A percentile compares a stretch with the other conserved stretches of the same genome.
phyloP scores from a whole-genome alignment of 106 monocot genomes.

The Amphibolis antarctica region DNA sequence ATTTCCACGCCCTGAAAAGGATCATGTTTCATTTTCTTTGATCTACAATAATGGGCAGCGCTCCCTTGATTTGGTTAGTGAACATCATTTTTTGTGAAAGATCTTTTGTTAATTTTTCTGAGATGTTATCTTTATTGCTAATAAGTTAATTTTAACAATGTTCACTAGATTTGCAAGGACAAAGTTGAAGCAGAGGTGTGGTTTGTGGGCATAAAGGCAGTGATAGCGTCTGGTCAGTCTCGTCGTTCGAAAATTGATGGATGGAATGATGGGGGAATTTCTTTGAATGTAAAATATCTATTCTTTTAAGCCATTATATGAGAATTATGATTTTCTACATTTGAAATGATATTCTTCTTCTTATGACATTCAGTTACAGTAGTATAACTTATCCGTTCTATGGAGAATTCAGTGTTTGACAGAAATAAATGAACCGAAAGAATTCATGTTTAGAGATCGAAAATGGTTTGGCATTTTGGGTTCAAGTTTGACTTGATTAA shows the following conservation, averaged over 20 bases:
- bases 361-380: not conserved
- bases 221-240: constrained; percentile 50
- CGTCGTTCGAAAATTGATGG: constrained; percentile 74
- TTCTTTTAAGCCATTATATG: not conserved
- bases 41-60: constrained; percentile 62
- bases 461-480: no score
- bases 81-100: not conserved
- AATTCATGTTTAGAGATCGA: no score
- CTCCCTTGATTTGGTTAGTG: constrained; percentile 76
- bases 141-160: no score
- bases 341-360: not conserved
- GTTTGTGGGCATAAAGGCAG: constrained; percentile 61
- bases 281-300: constrained; percentile 36
- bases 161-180: constrained; percentile 77
- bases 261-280: constrained; percentile 38
- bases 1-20: constrained; percentile 57
- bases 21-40: constrained; percentile 73
- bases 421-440: no score
- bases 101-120: not conserved
- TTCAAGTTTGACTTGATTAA: no score
- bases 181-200: constrained; percentile 73
- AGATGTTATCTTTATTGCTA: constrained; percentile 2
- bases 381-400: no score
- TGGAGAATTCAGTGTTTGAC: no score
- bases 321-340: not conserved